Percentiles rank a stretch among this genome's conserved stretches.
Conservation (phyloP, 331 rosid species). For the Quercus phellos region DNA sequence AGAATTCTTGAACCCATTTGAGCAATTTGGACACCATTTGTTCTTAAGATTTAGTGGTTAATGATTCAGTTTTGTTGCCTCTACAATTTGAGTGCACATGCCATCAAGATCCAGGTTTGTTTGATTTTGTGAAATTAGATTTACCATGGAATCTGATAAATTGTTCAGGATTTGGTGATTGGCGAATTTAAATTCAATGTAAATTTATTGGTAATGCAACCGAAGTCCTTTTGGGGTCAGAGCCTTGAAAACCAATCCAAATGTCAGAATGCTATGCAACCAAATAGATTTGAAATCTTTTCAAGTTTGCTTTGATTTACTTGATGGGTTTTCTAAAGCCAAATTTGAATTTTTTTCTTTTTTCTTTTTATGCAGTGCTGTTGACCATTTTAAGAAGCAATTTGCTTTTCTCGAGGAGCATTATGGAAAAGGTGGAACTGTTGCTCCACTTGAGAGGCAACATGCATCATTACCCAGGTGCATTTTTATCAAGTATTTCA, state of each 20-base stretch:
- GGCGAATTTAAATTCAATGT: background rate
- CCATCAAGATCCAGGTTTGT: background rate
- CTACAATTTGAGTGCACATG: background rate
- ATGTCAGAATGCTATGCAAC: background rate
- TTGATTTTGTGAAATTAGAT: background rate
- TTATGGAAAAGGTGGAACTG: constrained; percentile 83
- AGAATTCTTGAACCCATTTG: background rate
- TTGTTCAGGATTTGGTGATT: background rate
- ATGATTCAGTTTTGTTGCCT: background rate
- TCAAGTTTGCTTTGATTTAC: background rate
- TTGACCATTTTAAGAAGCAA: constrained; percentile 98
- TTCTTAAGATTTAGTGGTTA: background rate
- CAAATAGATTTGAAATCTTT: background rate
- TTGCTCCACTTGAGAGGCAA: constrained; percentile 84
- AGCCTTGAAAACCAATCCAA: background rate
- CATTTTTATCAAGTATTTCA: background rate
- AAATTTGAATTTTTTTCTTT: background rate
- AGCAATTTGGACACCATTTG: background rate
- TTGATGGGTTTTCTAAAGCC: background rate
- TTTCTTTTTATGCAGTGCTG: constrained; percentile 60
- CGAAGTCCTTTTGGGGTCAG: background rate
- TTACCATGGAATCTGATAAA: background rate
- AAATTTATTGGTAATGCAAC: background rate
- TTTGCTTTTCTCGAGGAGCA: constrained; percentile 98
- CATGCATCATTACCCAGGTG: constrained; percentile 98